These are phyloP conservation scores for Pyropia yezoensis DNA, from an alignment of 23 red algal species.

Conservation along the genomic window DNA sequence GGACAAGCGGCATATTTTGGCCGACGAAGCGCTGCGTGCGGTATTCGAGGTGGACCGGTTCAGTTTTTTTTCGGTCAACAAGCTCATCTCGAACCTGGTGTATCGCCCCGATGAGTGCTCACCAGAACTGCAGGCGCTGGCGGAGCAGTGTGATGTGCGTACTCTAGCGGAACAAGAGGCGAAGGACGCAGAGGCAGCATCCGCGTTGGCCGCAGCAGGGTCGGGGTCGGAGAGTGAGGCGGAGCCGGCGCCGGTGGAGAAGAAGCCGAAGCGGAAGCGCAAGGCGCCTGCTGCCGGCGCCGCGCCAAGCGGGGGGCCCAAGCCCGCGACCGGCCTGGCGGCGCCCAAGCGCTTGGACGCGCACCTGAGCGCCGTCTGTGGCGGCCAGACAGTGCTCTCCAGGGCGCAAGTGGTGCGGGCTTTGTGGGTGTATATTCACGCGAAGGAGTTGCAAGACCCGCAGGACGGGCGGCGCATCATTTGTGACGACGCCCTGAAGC, in stretches of 20 bases:
- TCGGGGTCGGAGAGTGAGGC: constrained; percentile 2
- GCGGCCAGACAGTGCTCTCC: constrained; percentile 34
- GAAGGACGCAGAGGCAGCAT: constrained; percentile 17
- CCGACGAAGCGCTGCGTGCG: constrained; percentile 59
- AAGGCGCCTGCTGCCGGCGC: background rate
- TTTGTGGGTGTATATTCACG: constrained; percentile 84
- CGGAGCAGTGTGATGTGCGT: constrained; percentile 32
- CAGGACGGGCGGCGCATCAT: constrained; percentile 54
- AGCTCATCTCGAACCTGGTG: constrained; percentile 54
- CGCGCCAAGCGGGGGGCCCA: constrained; percentile 6
- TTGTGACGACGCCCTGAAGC: constrained; percentile 80
- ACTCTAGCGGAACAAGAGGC: constrained; percentile 15
- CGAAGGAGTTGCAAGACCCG: constrained; percentile 67
- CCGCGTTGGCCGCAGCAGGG: constrained; percentile 17
- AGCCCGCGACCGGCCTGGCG: constrained; percentile 9
- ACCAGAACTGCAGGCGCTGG: constrained; percentile 33
- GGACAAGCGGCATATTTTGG: constrained; percentile 35
- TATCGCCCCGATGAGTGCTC: constrained; percentile 45
- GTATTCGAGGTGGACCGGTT: constrained; percentile 47
- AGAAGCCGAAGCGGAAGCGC: constrained; percentile 37
- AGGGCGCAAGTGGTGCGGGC: constrained; percentile 66
- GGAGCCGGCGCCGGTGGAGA: constrained; percentile 5
- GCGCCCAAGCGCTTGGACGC: constrained; percentile 61
- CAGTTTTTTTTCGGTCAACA: constrained; percentile 73
- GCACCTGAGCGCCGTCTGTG: constrained; percentile 53